Conservation (phyloP, 331 rosid genomes). For the Saraca asoca region DNA sequence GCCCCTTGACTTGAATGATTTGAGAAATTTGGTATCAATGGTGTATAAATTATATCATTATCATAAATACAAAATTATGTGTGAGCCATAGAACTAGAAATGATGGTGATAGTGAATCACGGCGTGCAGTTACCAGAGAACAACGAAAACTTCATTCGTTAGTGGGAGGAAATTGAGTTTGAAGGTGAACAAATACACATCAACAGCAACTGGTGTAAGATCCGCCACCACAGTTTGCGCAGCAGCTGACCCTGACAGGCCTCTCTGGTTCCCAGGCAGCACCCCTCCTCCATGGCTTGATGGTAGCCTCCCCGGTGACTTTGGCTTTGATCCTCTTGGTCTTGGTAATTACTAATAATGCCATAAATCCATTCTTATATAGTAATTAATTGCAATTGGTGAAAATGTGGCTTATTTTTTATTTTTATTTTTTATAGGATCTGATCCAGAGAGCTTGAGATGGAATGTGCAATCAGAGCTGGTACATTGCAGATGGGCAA, state of each 20-base stretch:
- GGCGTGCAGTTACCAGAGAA: constrained; percentile 60
- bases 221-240: constrained; percentile 39
- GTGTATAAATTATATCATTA: no score
- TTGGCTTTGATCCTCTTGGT: constrained; percentile 78
- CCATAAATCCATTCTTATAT: no score
- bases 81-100: no score
- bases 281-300: constrained; percentile 80
- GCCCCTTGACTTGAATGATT: no score
- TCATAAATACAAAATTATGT: no score
- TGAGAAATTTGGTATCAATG: no score
- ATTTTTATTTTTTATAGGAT: constrained; percentile 48
- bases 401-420: no score
- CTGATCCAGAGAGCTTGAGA: constrained; percentile 71
- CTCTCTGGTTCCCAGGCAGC: constrained; percentile 79
- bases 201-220: constrained; percentile 28
- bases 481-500: constrained; percentile 82
- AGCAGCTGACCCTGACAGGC: constrained; percentile 64
- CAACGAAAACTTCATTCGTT: constrained; percentile 35
- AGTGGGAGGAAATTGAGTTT: constrained; percentile 46
- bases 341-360: constrained; percentile 41
- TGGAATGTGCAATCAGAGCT: constrained; percentile 70
- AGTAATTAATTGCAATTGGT: no score
- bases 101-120: no score
- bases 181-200: constrained; percentile 42
- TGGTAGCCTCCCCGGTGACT: constrained; percentile 80